Conservation (phyloP, 768 basidiomycete genomes). For the Leccinum disarticulatum region DNA sequence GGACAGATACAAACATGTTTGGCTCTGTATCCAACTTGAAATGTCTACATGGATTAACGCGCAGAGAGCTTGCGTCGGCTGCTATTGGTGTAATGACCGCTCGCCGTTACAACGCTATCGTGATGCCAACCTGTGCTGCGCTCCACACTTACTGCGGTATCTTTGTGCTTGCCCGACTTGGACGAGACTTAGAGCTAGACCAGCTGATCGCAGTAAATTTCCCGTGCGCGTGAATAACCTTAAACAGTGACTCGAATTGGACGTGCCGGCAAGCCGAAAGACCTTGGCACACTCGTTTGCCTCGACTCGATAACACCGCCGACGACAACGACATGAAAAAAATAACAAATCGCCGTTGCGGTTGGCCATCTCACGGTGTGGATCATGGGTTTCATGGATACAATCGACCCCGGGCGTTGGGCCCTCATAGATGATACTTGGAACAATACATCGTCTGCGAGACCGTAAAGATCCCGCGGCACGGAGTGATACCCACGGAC, state of each 20-base stretch:
- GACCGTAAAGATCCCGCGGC: neutral
- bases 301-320: neutral
- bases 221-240: neutral
- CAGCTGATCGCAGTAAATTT: neutral
- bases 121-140: neutral
- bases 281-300: neutral
- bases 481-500: neutral
- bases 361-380: neutral
- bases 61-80: neutral
- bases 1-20: neutral
- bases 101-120: neutral
- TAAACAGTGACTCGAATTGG: neutral
- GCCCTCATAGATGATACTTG: neutral
- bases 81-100: neutral
- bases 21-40: neutral
- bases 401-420: neutral
- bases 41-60: neutral
- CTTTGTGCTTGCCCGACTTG: neutral
- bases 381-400: neutral
- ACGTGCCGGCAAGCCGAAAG: neutral
- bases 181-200: too few species aligned
- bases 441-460: neutral
- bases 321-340: neutral
- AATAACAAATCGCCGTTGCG: neutral
- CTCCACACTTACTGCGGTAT: constrained; percentile 1